Conservation (phyloP, 768 basidiomycete genomes). For the Galerina sulciceps region DNA sequence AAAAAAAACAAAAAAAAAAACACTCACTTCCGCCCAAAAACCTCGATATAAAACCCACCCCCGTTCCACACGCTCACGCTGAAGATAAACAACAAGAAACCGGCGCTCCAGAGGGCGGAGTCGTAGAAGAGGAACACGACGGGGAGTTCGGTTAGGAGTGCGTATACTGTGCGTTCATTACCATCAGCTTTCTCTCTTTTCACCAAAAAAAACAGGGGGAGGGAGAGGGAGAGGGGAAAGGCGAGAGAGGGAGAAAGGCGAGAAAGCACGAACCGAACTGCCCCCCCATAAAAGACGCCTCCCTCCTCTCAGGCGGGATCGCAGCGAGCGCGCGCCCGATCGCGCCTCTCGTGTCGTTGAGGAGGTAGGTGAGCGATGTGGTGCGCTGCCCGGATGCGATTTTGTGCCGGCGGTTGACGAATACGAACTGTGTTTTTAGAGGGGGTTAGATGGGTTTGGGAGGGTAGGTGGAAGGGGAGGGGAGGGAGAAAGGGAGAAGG, state of each 20-base stretch:
- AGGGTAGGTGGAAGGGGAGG: background rate
- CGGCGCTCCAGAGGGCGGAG: conserved; percentile 74
- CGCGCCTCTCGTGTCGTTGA: conserved; percentile 84
- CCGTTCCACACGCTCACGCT: conserved; percentile 95
- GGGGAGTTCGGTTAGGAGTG: conserved; percentile 83
- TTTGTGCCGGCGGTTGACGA: conserved; percentile 86
- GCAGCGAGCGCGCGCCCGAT: conserved; percentile 75
- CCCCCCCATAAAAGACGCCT: conserved; percentile 79
- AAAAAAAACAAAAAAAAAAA: background rate
- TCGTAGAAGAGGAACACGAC: conserved; percentile 85
- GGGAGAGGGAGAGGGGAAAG: background rate
- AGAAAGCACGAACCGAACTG: conserved; percentile 43
- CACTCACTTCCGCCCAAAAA: conserved; percentile 91
- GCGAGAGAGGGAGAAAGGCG: background rate
- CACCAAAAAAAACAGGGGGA: background rate
- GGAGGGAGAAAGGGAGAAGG: background rate
- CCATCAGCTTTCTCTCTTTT: too few species aligned
- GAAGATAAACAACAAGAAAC: conserved; percentile 82
- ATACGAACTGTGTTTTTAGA: conserved; percentile 61
- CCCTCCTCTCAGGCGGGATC: conserved; percentile 64
- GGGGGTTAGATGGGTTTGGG: background rate
- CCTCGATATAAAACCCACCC: conserved; percentile 94
- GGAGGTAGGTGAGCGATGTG: conserved; percentile 86
- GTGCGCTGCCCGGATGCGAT: conserved; percentile 91
- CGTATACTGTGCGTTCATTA: conserved; percentile 86